These are phyloP conservation scores for Trichoderma citrinoviride DNA, from an alignment of 2,329 filamentous ascomycete species.

Conservation along the genomic window DNA sequence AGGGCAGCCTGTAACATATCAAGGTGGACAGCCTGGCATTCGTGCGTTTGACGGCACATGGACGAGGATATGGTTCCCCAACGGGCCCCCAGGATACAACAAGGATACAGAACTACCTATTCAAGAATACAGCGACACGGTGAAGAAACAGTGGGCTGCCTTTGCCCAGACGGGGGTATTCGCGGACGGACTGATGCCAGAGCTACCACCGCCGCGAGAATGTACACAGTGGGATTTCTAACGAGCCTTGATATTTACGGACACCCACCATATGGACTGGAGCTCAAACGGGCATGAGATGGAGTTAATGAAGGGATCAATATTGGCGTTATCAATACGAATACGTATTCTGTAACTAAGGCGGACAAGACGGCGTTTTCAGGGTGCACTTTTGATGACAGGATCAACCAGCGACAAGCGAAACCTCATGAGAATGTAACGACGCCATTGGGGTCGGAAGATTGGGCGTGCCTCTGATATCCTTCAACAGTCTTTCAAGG, in stretches of 20 bases:
- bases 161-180: conserved; percentile 67
- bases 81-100: conserved; percentile 63
- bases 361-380: conserved; percentile 26
- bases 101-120: conserved; percentile 60
- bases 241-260: conserved; percentile 22
- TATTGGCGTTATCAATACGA: conserved; percentile 16
- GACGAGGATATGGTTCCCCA: conserved; percentile 69
- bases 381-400: background rate
- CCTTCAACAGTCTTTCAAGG: no score
- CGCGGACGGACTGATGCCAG: conserved; percentile 67
- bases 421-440: background rate
- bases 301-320: conserved; percentile 4
- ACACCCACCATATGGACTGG: background rate
- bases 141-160: conserved; percentile 61
- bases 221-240: conserved; percentile 73
- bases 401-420: background rate
- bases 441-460: background rate
- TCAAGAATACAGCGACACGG: conserved; percentile 57
- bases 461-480: no score
- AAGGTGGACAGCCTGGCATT: conserved; percentile 47
- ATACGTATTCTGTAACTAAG: conserved; percentile 13
- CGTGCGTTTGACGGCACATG: conserved; percentile 53
- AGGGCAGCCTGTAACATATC: conserved; percentile 60
- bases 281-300: conserved; percentile 2
- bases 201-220: conserved; percentile 73